Evolutionary conservation across 768 basidiomycete species (phyloP).

Genomic region (Aureoboletus auriporus): DNA sequence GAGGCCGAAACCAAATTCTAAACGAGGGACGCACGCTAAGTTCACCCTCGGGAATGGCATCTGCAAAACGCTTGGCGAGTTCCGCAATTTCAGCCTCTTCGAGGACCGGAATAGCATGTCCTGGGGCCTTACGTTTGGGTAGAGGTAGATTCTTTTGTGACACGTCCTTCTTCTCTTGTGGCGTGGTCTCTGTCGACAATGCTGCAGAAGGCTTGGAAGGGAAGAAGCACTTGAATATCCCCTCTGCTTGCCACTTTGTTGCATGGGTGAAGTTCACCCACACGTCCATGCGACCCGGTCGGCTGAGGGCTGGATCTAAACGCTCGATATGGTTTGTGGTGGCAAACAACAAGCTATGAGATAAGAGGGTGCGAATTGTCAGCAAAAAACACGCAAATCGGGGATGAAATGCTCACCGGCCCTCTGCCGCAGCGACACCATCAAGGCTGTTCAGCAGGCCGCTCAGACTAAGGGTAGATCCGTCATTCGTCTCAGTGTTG

Average conservation of each 20-base stretch:
- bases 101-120: slow-evolving; percentile 62
- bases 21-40: slow-evolving; percentile 61
- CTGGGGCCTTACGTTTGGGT: slow-evolving; percentile 56
- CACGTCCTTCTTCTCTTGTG: slow-evolving; percentile 36
- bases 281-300: slow-evolving; percentile 89
- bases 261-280: slow-evolving; percentile 91
- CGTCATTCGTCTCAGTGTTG: slow-evolving; percentile 54
- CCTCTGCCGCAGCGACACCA: slow-evolving; percentile 82
- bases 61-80: slow-evolving; percentile 79
- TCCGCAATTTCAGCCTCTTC: slow-evolving; percentile 72
- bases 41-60: slow-evolving; percentile 82
- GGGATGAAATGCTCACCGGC: slow-evolving; percentile 53
- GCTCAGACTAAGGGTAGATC: slow-evolving; percentile 80
- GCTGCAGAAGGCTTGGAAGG: slow-evolving; percentile 44
- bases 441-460: slow-evolving; percentile 84
- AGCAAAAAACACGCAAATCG: slow-evolving; percentile 12
- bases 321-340: slow-evolving; percentile 94
- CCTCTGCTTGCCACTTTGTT: slow-evolving; percentile 90
- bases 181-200: slow-evolving; percentile 8
- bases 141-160: slow-evolving; percentile 66
- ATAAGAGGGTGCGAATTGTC: slow-evolving; percentile 10
- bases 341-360: slow-evolving; percentile 72
- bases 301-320: slow-evolving; percentile 82
- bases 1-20: background rate
- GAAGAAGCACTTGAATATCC: slow-evolving; percentile 94